A percentile compares a stretch with the other conserved stretches of the same genome.
phyloP scores from a whole-genome alignment of 176 grass and related monocot species.

The Eleusine coracana region DNA sequence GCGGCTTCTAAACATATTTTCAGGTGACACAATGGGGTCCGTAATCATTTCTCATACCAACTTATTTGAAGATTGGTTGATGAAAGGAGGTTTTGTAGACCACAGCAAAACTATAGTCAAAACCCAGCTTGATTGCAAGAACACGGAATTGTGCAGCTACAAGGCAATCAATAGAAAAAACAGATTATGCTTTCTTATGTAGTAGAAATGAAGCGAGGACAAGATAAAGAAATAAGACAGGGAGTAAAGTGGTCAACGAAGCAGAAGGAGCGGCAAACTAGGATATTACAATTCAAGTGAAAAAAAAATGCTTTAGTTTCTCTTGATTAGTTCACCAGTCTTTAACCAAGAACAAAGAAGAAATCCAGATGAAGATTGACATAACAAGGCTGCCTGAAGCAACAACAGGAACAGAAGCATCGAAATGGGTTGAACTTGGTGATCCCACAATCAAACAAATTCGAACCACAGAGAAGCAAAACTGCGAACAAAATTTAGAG shows the following conservation, averaged over 20 bases:
- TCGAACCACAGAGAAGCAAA: background rate
- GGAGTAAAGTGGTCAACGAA: background rate
- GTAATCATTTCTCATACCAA: background rate
- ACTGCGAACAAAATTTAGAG: background rate
- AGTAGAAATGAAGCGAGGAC: background rate
- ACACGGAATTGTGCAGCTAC: background rate
- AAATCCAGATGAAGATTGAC: constrained; percentile 5
- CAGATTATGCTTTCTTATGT: background rate
- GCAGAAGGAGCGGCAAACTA: background rate
- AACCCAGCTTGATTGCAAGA: constrained; percentile 18
- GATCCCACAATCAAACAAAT: background rate
- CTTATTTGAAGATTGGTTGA: constrained; percentile 2
- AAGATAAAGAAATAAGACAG: background rate
- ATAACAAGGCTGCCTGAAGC: background rate
- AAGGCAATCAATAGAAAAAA: background rate
- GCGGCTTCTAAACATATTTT: background rate
- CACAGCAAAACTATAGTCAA: background rate
- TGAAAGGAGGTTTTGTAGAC: constrained; percentile 1
- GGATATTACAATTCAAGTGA: background rate
- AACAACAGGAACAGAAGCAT: constrained; percentile 5
- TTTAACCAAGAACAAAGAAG: too few species aligned
- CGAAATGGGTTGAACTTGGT: background rate
- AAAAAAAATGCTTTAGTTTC: background rate
- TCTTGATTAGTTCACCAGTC: background rate
- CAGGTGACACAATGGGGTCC: background rate